Base-by-base conservation (phyloP, 2,329 filamentous ascomycete genomes). In the Aspergillus proliferans region DNA sequence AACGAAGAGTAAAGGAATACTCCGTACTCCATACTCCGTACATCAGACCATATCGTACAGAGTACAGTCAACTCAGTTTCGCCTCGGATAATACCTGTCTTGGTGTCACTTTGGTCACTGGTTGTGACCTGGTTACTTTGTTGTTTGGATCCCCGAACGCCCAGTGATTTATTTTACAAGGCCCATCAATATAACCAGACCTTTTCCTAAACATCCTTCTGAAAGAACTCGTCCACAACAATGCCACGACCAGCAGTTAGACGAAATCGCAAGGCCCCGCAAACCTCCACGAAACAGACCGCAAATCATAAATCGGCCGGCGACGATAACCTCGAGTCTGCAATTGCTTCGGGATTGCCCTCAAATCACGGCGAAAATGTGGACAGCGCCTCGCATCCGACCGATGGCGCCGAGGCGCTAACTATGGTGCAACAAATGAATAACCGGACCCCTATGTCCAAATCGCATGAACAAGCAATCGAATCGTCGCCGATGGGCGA, bases 401-500 rank as follows among this genome's bases (percentile, higher is more conserved):
- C n/a, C 10, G 24, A 44, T 26, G 46, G 47, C 36, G 50, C 52
- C 14, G 51, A 57, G 15, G 53, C 39, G 12, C 45, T 53, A 18
- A 57, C 58, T 34, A 53, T 55, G 40, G 49, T 51, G 51, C 58
- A 46, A 33, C 56, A 58, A 33, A 49, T 57, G 15, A 59, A 55
- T 40, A 59, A 56, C 34, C 62, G 64, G 51, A 70, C 68, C 15
- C 67, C 68, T 19, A 51, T 63, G 24, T 42, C 54, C 14, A 67
- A 60, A 47, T 48, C 51, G n/a, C 52, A 67, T 45, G 66, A 68
- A 39, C 54, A 64, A 41, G 64, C 64, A 26, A 63, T 70, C 30
- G 63, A 60, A 33, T 69, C 68, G 5, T 69, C 68, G 3, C 67
- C 67, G 5, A 55, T 49, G 19, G 63, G 60, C 12, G 64, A 67